A percentile compares a stretch with the other conserved stretches of the same genome.
phyloP scores from a whole-genome alignment of 2,329 filamentous ascomycete genomes.

The Aureobasidium musti region DNA sequence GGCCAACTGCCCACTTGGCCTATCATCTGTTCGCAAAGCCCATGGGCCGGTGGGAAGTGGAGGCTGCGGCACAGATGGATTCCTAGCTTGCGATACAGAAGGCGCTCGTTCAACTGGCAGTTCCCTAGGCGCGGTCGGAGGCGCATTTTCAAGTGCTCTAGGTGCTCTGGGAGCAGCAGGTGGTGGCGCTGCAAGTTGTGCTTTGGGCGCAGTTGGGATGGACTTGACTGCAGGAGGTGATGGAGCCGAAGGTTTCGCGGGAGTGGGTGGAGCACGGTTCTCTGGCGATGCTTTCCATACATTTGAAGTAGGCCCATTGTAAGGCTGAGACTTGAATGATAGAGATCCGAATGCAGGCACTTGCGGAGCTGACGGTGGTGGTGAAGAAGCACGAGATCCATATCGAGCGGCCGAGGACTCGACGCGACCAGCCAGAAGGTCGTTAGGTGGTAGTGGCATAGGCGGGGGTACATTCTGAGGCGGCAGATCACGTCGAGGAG shows the following conservation, averaged over 20 bases:
- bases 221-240: slow-evolving; percentile 30
- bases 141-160: slow-evolving; percentile 38
- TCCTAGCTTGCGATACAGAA: slow-evolving; percentile 22
- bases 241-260: slow-evolving; percentile 14
- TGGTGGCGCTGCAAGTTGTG: slow-evolving; percentile 41
- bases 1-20: neutral
- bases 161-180: slow-evolving; percentile 40
- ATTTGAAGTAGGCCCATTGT: slow-evolving; percentile 39
- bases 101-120: neutral
- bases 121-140: slow-evolving; percentile 16
- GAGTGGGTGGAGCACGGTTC: slow-evolving; percentile 29
- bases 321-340: slow-evolving; percentile 29
- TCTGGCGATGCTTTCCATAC: slow-evolving; percentile 48
- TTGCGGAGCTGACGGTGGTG: slow-evolving; percentile 56
- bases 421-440: slow-evolving; percentile 49
- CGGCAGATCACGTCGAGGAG: slow-evolving; percentile 38
- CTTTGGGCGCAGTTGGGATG: slow-evolving; percentile 43
- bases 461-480: slow-evolving; percentile 2
- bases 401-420: slow-evolving; percentile 52
- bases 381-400: slow-evolving; percentile 51
- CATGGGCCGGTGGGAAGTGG: slow-evolving; percentile 27
- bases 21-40: slow-evolving; percentile 27
- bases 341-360: slow-evolving; percentile 59
- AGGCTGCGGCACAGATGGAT: neutral
- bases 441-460: slow-evolving; percentile 44